Percentiles rank a stretch among this genome's conserved stretches.
Evolutionary conservation across 345 rosid species (phyloP).

Genomic region (Excoecaria agallocha): DNA sequence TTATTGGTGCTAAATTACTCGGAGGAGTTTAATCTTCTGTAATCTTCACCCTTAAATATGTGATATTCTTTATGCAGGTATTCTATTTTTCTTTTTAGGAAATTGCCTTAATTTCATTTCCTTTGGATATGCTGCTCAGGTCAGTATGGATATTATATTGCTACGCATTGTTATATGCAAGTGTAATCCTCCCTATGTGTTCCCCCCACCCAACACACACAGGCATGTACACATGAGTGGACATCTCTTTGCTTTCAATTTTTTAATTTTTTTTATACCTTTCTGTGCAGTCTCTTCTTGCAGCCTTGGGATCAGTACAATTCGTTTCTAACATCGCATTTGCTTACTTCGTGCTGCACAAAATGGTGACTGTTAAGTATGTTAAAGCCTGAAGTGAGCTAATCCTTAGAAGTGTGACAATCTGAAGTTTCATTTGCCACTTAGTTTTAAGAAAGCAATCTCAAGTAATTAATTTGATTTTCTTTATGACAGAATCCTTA

Average conservation of each 20-base stretch:
- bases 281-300: constrained; percentile 84
- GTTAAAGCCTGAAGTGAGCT: constrained; percentile 40
- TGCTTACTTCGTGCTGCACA: constrained; percentile 83
- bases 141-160: constrained; percentile 26
- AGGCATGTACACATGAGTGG: not conserved
- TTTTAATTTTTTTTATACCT: not conserved
- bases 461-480: constrained; percentile 15
- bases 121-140: constrained; percentile 99
- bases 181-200: not conserved
- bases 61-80: constrained; percentile 53
- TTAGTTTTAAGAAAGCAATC: constrained; percentile 9
- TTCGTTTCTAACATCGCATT: constrained; percentile 96
- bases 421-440: not conserved
- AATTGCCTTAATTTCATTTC: constrained; percentile 97
- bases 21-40: constrained; percentile 2
- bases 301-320: constrained; percentile 97
- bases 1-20: constrained; percentile 10
- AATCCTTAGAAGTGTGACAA: constrained; percentile 11
- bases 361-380: constrained; percentile 92
- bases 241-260: constrained; percentile 9
- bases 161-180: not conserved
- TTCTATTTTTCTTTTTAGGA: constrained; percentile 80
- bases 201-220: not conserved
- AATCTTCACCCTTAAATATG: constrained; percentile 23
- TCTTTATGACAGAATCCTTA: constrained; percentile 60